Evolutionary conservation across 257 asterid species (phyloP), one percentile per base, ranked within the genome.

Genomic region (Gynochthodes officinalis): DNA sequence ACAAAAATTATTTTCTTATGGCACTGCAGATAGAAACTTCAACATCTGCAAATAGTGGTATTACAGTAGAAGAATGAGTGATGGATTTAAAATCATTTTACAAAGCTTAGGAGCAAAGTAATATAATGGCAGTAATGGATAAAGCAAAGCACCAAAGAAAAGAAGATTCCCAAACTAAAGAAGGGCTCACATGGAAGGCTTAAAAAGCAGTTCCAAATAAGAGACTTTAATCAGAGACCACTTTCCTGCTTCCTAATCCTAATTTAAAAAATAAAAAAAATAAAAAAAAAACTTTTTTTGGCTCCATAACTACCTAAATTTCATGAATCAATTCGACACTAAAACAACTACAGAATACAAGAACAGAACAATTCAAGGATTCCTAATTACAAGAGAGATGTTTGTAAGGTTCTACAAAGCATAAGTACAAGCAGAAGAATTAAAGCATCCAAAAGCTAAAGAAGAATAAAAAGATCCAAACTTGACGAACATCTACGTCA

Each of bases 81-180:
- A 66, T 57, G 30, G 21, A 80, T 66, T 73, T 61, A 74, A 71
- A 81, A 78, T 80, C 78, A 63, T 35, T 37, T 63, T 27, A 32
- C 81, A 72, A 81, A 80, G 59, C 97, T 87, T 86, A 89, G 80
- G 80, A 49, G 68, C 86, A 79, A 91, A 86, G 95, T 74, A 77
- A 89, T 79, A 82, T 16, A 58, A 73, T 43, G 65, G 54, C 72
- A 73, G 67, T 77, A 73, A 60, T 60, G 65, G 68, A 32, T 14
- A 79, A 77, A 84, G 90, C 82, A 89, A 92, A 87, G 89, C 93
- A 80, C 86, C 82, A 63, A 79, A 85, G 94, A 76, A 87, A 89
- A 85, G 96, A 87, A 92, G 96, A 92, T 92, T 88, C 96, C 58
- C 84, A 79, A 21, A 42, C 54, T 74, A 84, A 85, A 86, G 87